Evolutionary conservation across 768 basidiomycete genomes (phyloP), one percentile per base, ranked within the genome.

Genomic region (Phanerodontia chrysosporium): DNA sequence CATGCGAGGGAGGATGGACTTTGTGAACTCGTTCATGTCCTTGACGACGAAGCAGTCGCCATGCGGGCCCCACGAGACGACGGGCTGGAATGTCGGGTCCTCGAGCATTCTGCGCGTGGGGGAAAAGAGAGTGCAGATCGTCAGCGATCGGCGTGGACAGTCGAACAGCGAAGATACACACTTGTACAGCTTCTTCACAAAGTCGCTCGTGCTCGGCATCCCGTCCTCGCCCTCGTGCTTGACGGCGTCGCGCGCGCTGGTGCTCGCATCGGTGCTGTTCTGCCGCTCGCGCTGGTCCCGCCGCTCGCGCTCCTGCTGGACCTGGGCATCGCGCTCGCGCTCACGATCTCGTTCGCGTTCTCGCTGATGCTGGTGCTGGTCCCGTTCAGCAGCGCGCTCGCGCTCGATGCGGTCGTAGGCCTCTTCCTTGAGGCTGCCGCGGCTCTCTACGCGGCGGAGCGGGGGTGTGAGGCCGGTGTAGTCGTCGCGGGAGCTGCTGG

Each of bases 21-120:
- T 94, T 36, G 94, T 95, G 74, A 96, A 96, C 66, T 94, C 92
- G 74, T 92, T 95, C 90, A 95, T 95, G 78, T 95, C 94, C 82
- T 95, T 95, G 63, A 96, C 92, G 67, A 95, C 87, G 67, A 96
- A 96, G 66, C 87, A 90, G 69, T 95, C 92, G 32, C 92, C 92
- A 49, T 80, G 78, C 0, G 89, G 84, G 3, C 87, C 86, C 93
- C 93, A 95, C 0, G 83, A 85, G 6, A 95, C 92, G 49, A 93
- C 83, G 27, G 83, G 77, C 27, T 83, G 72, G 75, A 89, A 89
- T 0, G 82, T 69, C 28, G 82, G 80, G 66, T 95, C 92, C 70
- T 93, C 90, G 44, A 95, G 85, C 92, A 95, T 95, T 70, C 93
- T 95, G 65, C 12, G 45, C 29, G 35, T n/a, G 32, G 7, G 32